Evolutionary conservation across 164 flowering plant species (phyloP).

Genomic region (Paratinospora sagittata): DNA sequence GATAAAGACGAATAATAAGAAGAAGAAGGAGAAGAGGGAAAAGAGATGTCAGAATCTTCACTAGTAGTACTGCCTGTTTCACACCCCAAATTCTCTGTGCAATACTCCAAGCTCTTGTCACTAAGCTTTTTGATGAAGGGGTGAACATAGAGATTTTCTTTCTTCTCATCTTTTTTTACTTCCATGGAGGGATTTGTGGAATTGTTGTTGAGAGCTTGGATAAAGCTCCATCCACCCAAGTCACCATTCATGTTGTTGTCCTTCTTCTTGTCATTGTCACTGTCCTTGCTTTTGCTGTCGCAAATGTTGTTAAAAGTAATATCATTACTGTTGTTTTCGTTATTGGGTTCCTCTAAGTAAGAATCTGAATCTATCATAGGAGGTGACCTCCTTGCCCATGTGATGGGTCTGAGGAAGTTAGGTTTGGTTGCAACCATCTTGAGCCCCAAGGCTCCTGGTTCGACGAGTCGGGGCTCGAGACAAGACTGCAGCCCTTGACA

Average conservation of each 20-base stretch:
- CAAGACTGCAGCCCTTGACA: slow-evolving; percentile 48
- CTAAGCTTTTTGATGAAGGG: slow-evolving; percentile 41
- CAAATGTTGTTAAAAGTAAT: not conserved
- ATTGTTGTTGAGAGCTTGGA: slow-evolving; percentile 29
- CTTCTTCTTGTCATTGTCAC: not conserved
- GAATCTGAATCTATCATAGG: not conserved
- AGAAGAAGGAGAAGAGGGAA: slow-evolving; percentile 12
- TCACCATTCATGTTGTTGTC: not conserved
- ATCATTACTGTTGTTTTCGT: not conserved
- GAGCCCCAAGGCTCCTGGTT: slow-evolving; percentile 37
- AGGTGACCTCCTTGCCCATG: slow-evolving; percentile 4
- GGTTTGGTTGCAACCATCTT: slow-evolving; percentile 31
- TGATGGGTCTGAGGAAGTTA: slow-evolving; percentile 16
- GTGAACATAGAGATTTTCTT: slow-evolving; percentile 40
- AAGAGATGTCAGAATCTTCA: slow-evolving; percentile 19
- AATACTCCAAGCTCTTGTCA: slow-evolving; percentile 55
- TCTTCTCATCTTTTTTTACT: slow-evolving; percentile 4
- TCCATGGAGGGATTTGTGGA: not conserved
- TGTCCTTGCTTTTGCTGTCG: not conserved
- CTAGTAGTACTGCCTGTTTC: slow-evolving; percentile 48
- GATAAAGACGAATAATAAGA: slow-evolving; percentile 15
- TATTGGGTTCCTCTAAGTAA: slow-evolving; percentile 1
- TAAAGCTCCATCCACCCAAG: slow-evolving; percentile 43
- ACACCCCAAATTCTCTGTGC: slow-evolving; percentile 69
- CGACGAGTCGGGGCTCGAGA: slow-evolving; percentile 36